Evolutionary conservation across 2,329 filamentous ascomycete species (phyloP), one percentile per base, ranked within the genome.

Genomic region (Sporothrix globosa): DNA sequence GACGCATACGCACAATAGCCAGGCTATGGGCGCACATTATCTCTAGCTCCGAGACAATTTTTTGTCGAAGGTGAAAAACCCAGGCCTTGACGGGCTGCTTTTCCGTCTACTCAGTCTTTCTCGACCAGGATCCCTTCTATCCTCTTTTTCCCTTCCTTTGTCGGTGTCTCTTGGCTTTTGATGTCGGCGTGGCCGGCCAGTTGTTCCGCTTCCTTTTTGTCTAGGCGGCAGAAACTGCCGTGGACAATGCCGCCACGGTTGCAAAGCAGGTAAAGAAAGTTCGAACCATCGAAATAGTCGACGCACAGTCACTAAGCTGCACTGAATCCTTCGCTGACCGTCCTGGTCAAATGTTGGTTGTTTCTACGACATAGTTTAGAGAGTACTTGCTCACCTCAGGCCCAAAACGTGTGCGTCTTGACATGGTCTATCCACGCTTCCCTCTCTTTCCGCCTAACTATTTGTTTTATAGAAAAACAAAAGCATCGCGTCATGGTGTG

Each of bases 111-210:
- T 50, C 65, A 67, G 30, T 13, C 30, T 54, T 54, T 54, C 30
- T 7, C 65, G 54, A 54, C 30, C 65, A 54, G 50, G 30, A 67
- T n/a, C 17, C 27, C 21, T 19, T 27, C 17, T 1, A 21, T 34
- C 4, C 24, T 52, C 52, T 34, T 58, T 39, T 13, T 19, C 46
- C 17, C 48, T 39, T 52, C 19, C n/a, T 21, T n/a, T 46, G n/a
- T 44, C 34, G 34, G 19, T 19, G n/a, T n/a, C 48, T 19, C 27
- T 67, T 21, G 10, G 14, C 11, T 34, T n/a, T 14, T 52, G 9
- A 4, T 66, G 30, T 68, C 66, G 66, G 66, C 66, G 52, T 21
- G 34, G 19, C 66, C 66, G 52, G 30, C 27, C 27, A 14, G 46
- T 67, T 58, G 52, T 17, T 39, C 30, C 52, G 34, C n/a, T 39